phyloP scores from a whole-genome alignment of 495 filamentous ascomycete species.

The Tuber umbilicatum region DNA sequence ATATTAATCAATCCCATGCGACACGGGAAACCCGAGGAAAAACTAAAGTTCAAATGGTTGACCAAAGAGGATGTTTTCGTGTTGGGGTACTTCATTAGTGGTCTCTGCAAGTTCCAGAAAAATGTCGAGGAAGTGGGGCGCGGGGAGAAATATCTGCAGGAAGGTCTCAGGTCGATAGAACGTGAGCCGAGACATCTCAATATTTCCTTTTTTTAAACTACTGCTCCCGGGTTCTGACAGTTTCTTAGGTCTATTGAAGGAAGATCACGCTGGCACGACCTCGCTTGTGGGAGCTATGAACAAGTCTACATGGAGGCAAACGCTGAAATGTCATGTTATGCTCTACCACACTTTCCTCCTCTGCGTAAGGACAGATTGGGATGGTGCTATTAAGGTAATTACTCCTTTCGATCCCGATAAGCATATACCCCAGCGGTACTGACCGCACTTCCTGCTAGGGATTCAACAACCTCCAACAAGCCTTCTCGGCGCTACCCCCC shows the following conservation, averaged over 20 bases:
- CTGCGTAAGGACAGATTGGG: slow-evolving; percentile 59
- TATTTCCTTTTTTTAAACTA: not conserved
- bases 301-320: slow-evolving; percentile 47
- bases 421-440: slow-evolving; percentile 46
- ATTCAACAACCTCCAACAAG: slow-evolving; percentile 43
- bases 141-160: slow-evolving; percentile 59
- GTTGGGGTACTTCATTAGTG: slow-evolving; percentile 57
- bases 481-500: slow-evolving; percentile 45
- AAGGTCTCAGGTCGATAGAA: slow-evolving; percentile 56
- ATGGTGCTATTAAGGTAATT: slow-evolving; percentile 47
- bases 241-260: slow-evolving; percentile 44
- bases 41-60: slow-evolving; percentile 58
- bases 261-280: slow-evolving; percentile 24
- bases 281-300: slow-evolving; percentile 46
- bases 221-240: not conserved
- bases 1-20: slow-evolving; percentile 60
- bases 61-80: slow-evolving; percentile 60
- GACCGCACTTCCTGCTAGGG: slow-evolving; percentile 47
- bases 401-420: slow-evolving; percentile 27
- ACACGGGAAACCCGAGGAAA: slow-evolving; percentile 48
- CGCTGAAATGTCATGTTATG: slow-evolving; percentile 53
- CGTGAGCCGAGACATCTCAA: slow-evolving; percentile 43
- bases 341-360: slow-evolving; percentile 57
- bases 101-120: slow-evolving; percentile 49
- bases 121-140: slow-evolving; percentile 52